Conservation (phyloP, 495 filamentous ascomycete genomes). For the Sphaerosporella brunnea region DNA sequence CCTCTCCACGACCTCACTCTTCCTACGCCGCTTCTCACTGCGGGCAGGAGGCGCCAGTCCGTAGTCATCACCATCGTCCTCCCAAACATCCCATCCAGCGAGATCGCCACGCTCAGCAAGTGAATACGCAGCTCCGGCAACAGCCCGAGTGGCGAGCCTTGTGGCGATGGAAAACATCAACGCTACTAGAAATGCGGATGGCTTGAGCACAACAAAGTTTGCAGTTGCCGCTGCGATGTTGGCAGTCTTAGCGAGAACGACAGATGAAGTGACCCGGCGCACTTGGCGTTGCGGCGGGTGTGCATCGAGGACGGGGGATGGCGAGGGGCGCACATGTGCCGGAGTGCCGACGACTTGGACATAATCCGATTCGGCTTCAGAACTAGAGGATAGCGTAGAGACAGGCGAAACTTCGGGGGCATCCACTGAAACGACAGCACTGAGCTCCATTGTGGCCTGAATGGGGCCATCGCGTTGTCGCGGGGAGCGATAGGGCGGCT, state of each 20-base stretch:
- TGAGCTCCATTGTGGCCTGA: constrained; percentile 6
- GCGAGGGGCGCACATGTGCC: neutral
- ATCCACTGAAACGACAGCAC: constrained; percentile 5
- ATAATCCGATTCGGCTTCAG: constrained; percentile 16
- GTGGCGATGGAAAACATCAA: constrained; percentile 22
- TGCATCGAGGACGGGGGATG: neutral
- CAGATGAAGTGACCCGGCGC: constrained; percentile 15
- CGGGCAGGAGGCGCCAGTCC: neutral
- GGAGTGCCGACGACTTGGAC: constrained; percentile 6
- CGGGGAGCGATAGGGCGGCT: neutral
- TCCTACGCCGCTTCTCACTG: neutral
- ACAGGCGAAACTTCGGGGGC: constrained; percentile 13
- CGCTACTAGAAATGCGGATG: constrained; percentile 21
- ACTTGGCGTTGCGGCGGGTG: constrained; percentile 9
- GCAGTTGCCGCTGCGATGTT: constrained; percentile 9
- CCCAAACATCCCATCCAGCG: neutral
- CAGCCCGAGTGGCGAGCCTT: constrained; percentile 19
- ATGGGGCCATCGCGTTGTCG: neutral
- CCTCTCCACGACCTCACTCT: neutral
- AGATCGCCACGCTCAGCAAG: neutral
- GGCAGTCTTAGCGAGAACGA: constrained; percentile 14
- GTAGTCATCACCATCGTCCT: neutral
- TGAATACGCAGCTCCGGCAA: constrained; percentile 1
- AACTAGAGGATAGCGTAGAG: constrained; percentile 19
- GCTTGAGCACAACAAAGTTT: constrained; percentile 20